Base-by-base conservation (phyloP, 306 rosid species). In the Vigna trinervia region DNA sequence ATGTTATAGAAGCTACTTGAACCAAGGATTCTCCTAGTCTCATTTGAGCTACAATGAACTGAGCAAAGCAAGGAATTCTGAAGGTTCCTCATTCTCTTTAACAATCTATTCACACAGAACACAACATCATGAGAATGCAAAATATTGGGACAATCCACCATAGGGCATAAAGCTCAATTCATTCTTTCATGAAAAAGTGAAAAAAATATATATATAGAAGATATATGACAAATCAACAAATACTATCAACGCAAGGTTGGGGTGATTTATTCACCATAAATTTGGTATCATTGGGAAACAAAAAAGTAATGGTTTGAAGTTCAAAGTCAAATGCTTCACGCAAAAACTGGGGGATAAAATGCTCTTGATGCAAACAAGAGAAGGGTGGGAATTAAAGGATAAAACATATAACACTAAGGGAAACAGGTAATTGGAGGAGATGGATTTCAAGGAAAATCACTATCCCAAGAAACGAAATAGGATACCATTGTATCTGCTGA, bases 81-180 rank as follows among this genome's bases (percentile, higher is more conserved):
- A 73, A 0, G 98, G 87, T 76, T 93, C 98, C 88, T 91, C 96
- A 61, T 87, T 88, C 86, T 93, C 93, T 84, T 84, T 88, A 66
- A 91, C 89, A 75, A 87, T 75, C 98, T 93, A 84, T 80, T 80
- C 75, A 78, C 28, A 74, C 28, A 74, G 15, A 86, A 47, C 64
- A 63, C 47, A 86, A 30, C 3, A 64, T 75, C 80, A 57, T 57
- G 41, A 83, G 74, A 76, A 68, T 20, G 30, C 53, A 39, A 41
- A 56, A 50, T 60, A 41, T 39, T n/a, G 19, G 72, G 62, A 69
- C 65, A 45, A 80, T 26, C 61, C 43, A 74, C 61, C 43, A 74
- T 3, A 72, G 14, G 17, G 53, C 32, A 73, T 61, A 8, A 50
- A 58, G 74, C 80, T 30, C 11, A 78, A 72, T 51, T 67, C 60